These are phyloP conservation scores for Stenocarpella maydis DNA, from an alignment of 2,329 filamentous ascomycete species.

Conservation along the genomic window DNA sequence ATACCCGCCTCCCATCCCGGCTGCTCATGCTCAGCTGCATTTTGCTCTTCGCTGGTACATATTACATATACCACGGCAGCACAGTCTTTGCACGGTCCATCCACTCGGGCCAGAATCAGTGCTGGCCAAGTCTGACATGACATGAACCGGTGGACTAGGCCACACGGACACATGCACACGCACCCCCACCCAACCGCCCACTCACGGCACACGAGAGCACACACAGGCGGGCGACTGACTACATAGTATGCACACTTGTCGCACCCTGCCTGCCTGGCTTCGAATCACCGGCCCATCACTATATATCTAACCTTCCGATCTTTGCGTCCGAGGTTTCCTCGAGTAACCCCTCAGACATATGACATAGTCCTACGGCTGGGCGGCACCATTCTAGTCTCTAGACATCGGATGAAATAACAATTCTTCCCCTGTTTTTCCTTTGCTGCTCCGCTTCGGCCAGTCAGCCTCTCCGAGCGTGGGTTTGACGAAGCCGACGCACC, in stretches of 20 bases:
- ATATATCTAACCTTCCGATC: conserved; percentile 22
- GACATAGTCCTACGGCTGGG: conserved; percentile 24
- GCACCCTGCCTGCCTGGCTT: not conserved
- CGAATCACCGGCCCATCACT: conserved; percentile 16
- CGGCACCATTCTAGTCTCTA: conserved; percentile 13
- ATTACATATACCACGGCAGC: conserved; percentile 30
- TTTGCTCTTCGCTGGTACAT: no score
- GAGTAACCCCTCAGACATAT: conserved; percentile 11
- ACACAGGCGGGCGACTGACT: not conserved
- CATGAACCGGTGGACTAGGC: conserved; percentile 15
- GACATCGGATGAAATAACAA: conserved; percentile 20
- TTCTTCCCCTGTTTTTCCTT: not conserved
- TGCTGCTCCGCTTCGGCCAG: not conserved
- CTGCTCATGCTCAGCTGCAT: not conserved
- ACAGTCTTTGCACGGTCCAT: not conserved
- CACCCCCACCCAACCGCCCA: not conserved
- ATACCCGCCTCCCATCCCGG: not conserved
- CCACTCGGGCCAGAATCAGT: conserved; percentile 17
- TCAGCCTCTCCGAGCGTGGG: not conserved
- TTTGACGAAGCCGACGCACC: not conserved
- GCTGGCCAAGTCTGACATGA: conserved; percentile 8
- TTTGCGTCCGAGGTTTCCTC: conserved; percentile 23
- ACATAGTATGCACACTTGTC: no score
- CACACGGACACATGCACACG: not conserved
- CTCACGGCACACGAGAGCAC: not conserved